These are phyloP conservation scores for Xylaria nigripes DNA, from an alignment of 495 filamentous ascomycete species.

Conservation along the genomic window DNA sequence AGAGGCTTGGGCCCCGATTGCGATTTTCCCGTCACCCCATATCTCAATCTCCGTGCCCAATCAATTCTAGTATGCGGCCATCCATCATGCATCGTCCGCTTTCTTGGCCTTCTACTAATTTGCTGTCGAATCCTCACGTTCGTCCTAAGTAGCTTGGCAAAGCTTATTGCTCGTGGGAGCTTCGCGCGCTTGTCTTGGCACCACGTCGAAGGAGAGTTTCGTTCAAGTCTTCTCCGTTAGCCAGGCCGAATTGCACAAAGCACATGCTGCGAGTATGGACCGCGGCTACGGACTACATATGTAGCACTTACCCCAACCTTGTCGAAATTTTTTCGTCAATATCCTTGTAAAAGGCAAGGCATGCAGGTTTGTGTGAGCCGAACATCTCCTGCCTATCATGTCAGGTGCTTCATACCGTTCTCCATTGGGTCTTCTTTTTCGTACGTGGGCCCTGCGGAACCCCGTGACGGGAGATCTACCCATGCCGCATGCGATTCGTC, in stretches of 20 bases:
- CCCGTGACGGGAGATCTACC: neutral
- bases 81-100: neutral
- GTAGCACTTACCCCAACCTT: too few species aligned
- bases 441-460: neutral
- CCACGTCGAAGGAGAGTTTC: neutral
- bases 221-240: neutral
- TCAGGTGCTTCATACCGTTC: neutral
- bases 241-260: neutral
- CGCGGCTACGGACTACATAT: too few species aligned
- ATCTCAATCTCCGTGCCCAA: neutral
- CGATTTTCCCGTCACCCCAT: neutral
- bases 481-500: neutral
- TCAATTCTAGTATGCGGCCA: neutral
- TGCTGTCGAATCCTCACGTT: neutral
- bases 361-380: too few species aligned
- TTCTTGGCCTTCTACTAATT: conserved; percentile 1
- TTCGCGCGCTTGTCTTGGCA: conserved; percentile 22
- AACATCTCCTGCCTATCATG: neutral
- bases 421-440: neutral
- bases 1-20: neutral
- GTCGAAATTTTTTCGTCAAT: too few species aligned
- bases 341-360: too few species aligned
- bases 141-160: conserved; percentile 21
- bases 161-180: conserved; percentile 28
- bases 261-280: neutral